Evolutionary conservation across 768 basidiomycete genomes (phyloP).

Genomic region (Russula ochroleuca): DNA sequence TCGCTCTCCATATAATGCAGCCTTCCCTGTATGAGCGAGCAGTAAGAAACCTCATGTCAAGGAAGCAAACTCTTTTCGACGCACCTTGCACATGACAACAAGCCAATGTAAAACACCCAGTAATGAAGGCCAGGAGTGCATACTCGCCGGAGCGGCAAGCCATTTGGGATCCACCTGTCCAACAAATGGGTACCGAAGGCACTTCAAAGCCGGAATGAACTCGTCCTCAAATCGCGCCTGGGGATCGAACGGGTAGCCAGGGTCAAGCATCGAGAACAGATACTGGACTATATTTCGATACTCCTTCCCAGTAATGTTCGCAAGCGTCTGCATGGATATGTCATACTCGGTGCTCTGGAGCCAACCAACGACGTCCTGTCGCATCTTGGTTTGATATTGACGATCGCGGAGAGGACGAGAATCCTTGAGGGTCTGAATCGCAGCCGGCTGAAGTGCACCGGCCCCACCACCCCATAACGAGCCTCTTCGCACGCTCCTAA

Average conservation of each 20-base stretch:
- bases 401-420: constrained; percentile 73
- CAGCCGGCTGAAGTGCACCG: constrained; percentile 45
- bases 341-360: constrained; percentile 63
- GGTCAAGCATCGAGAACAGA: constrained; percentile 67
- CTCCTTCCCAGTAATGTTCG: constrained; percentile 80
- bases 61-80: constrained; percentile 26
- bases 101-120: constrained; percentile 92
- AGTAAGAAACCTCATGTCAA: constrained; percentile 4
- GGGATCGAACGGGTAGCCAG: constrained; percentile 54
- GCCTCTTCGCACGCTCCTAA: constrained; percentile 67
- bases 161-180: constrained; percentile 79
- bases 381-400: constrained; percentile 68
- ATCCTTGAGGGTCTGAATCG: constrained; percentile 62
- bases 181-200: constrained; percentile 76
- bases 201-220: constrained; percentile 67
- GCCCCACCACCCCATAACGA: constrained; percentile 63
- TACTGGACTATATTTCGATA: constrained; percentile 82
- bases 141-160: constrained; percentile 81
- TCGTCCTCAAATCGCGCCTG: constrained; percentile 73
- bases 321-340: constrained; percentile 61
- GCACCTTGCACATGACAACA: constrained; percentile 77
- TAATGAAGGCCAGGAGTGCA: constrained; percentile 88
- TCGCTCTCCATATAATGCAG: constrained; percentile 53
- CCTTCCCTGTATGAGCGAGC: constrained; percentile 29
- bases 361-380: constrained; percentile 71